Base-by-base conservation (phyloP, 192 early-diverging fungal genomes). In the Rhizophagus sp. region DNA sequence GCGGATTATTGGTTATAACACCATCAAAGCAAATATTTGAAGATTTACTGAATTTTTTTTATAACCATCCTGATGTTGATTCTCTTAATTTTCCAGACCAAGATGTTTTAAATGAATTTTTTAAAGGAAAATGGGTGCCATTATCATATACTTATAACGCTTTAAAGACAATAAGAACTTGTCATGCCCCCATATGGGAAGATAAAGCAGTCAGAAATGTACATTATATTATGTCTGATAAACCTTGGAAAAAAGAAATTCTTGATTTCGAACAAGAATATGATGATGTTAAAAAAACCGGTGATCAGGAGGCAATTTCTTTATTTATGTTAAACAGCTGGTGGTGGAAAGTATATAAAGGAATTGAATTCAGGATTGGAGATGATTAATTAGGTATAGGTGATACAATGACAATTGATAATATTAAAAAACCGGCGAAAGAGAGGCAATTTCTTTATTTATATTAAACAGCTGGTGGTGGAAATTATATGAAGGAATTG, bases 61-160 rank as follows among this genome's bases (percentile, higher is more conserved):
- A 50, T 15, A 13, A 72, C 39, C 47, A 73, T 33, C 52, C 62
- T 17, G 79, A 85, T 66, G 52, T 81, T 5, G 62, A 63, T 17
- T 41, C 49, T 76, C n/a, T 86, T 83, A 25, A 17, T 36, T 89
- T 89, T 64, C 81, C 81, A 17, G 88, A 89, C n/a, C 88, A 89
- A 74, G 88, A 88, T 78, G 76, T 89, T 66, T 62, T 89, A n/a
- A 88, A 88, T 62, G 83, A 84, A 63, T 72, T 84, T 24, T 89
- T 84, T 52, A 64, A 70, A n/a, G 75, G 66, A 24, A 76, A 82
- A 24, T 89, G 88, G 88, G 61, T 41, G 1, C 75, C 74, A 57
- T 69, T 89, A 9, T 80, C 87, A 13, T 89, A 88, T 66, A 85
- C 62, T 1, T 89, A 88, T 70, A 89, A 89, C 75, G 88, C 88